Conservation (phyloP, 1,139 yeast genomes). For the Candida glucosophila region DNA sequence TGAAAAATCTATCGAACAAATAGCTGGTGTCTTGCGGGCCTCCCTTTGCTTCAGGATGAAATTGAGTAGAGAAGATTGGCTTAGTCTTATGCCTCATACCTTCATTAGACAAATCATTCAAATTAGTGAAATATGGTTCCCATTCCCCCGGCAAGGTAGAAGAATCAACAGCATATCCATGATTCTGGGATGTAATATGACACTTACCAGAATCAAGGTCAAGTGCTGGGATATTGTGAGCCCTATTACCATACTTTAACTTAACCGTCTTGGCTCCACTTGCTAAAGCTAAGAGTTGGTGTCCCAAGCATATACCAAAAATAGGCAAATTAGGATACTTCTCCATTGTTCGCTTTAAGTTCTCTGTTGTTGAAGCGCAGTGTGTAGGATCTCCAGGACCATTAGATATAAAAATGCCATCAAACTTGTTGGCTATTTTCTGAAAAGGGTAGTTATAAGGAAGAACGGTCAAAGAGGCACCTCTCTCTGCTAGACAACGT, state of each 20-base stretch:
- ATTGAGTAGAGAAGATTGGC: constrained; percentile 93
- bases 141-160: constrained; percentile 67
- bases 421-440: constrained; percentile 84
- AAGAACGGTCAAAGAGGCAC: constrained; percentile 92
- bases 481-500: constrained; percentile 88
- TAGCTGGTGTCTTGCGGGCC: constrained; percentile 92
- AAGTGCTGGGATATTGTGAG: constrained; percentile 94
- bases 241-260: constrained; percentile 96
- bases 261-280: constrained; percentile 89
- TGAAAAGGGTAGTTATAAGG: constrained; percentile 93
- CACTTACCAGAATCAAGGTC: constrained; percentile 86
- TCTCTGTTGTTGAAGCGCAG: constrained; percentile 71
- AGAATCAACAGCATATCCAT: constrained; percentile 94
- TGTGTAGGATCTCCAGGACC: constrained; percentile 99
- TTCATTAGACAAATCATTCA: constrained; percentile 93
- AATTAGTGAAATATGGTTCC: constrained; percentile 79
- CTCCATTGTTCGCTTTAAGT: constrained; percentile 66
- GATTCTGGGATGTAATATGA: constrained; percentile 96
- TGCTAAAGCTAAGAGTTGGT: constrained; percentile 90
- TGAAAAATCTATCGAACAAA: constrained; percentile 84
- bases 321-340: constrained; percentile 65
- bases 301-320: constrained; percentile 95
- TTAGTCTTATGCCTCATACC: constrained; percentile 85
- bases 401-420: constrained; percentile 89
- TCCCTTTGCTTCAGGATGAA: constrained; percentile 99